phyloP scores from a whole-genome alignment of 2,329 filamentous ascomycete species.

The Incumbomyces delicatus region DNA sequence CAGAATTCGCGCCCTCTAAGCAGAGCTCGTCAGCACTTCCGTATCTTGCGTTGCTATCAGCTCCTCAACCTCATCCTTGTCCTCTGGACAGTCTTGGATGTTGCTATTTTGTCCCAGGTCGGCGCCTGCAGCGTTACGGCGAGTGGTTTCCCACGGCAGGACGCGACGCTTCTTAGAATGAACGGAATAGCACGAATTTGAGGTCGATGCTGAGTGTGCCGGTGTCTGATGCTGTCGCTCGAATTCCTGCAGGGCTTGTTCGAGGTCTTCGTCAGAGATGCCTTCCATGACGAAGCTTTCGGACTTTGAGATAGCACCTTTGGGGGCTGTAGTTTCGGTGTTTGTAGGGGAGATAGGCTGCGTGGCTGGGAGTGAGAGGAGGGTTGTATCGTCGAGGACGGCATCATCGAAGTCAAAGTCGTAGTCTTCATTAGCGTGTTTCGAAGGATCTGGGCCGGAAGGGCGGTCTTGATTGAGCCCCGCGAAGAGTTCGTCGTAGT shows the following conservation, averaged over 20 bases:
- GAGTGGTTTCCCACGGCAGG: not conserved
- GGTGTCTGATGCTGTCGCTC: not conserved
- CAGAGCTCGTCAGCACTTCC: too few relatives aligned
- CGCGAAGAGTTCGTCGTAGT: slow-evolving; percentile 4
- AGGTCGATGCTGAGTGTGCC: too few relatives aligned
- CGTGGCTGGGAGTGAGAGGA: not conserved
- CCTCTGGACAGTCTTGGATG: too few relatives aligned
- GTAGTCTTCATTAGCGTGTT: not conserved
- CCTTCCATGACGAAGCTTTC: slow-evolving; percentile 6
- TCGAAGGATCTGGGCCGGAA: not conserved
- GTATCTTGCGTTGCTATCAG: too few relatives aligned
- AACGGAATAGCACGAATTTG: too few relatives aligned
- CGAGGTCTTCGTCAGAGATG: slow-evolving; percentile 3
- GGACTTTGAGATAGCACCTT: not conserved
- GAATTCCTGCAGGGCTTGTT: slow-evolving; percentile 2
- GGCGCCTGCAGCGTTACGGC: too few relatives aligned
- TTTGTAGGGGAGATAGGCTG: not conserved
- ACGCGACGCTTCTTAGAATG: not conserved
- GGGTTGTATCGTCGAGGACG: slow-evolving; percentile 3
- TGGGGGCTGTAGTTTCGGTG: not conserved
- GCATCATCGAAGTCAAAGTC: slow-evolving; percentile 4
- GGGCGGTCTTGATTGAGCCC: not conserved
- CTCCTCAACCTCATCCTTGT: too few relatives aligned
- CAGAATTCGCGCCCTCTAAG: too few relatives aligned
- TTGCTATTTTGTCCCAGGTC: too few relatives aligned